Evolutionary conservation across 768 basidiomycete genomes (phyloP).

Genomic region (Lactarius deliciosus): DNA sequence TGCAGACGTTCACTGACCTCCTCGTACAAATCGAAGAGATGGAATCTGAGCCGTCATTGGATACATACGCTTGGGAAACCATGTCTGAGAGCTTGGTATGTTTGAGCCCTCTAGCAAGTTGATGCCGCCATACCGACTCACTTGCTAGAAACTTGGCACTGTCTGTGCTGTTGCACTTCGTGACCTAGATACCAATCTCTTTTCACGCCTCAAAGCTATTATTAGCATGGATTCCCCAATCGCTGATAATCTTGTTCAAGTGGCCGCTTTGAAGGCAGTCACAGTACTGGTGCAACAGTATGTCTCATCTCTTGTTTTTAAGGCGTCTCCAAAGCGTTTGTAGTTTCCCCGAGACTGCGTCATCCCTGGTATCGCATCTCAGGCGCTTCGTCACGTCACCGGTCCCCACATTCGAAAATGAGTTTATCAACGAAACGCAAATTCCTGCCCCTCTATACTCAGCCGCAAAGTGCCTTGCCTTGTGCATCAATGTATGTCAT

Average conservation of each 20-base stretch:
- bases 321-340: neutral
- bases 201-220: slow-evolving; percentile 66
- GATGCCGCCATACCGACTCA: neutral
- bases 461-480: slow-evolving; percentile 85
- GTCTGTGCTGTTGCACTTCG: slow-evolving; percentile 73
- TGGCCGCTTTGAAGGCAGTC: slow-evolving; percentile 84
- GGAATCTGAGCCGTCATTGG: slow-evolving; percentile 73
- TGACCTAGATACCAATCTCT: slow-evolving; percentile 66
- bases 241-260: slow-evolving; percentile 81
- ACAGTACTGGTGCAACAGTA: slow-evolving; percentile 84
- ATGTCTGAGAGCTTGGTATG: slow-evolving; percentile 86
- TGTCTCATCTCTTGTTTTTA: slow-evolving; percentile 20
- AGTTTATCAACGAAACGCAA: slow-evolving; percentile 69
- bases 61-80: slow-evolving; percentile 92
- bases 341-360: slow-evolving; percentile 81
- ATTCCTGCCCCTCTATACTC: slow-evolving; percentile 78
- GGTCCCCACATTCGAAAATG: slow-evolving; percentile 82
- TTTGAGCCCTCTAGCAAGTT: slow-evolving; percentile 12
- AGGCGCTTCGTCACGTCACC: slow-evolving; percentile 88
- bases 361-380: slow-evolving; percentile 71
- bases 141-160: slow-evolving; percentile 74
- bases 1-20: slow-evolving; percentile 77
- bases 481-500: slow-evolving; percentile 74
- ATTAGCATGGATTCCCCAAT: slow-evolving; percentile 81
- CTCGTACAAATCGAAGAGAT: slow-evolving; percentile 78